Evolutionary conservation across 345 rosid genomes (phyloP).

Genomic region (Crucihimalaya himalaica): DNA sequence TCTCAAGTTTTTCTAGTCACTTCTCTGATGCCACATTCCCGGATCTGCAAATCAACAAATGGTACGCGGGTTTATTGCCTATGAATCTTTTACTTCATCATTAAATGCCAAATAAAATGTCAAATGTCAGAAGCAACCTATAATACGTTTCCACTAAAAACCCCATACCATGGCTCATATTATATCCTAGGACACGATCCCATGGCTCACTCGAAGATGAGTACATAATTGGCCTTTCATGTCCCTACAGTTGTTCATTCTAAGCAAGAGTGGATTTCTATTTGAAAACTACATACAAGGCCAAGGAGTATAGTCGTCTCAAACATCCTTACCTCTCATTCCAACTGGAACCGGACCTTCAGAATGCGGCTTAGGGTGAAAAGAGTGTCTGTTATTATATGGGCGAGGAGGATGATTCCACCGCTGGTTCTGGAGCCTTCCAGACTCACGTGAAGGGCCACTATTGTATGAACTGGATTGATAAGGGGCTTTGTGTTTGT

Average conservation of each 20-base stretch:
- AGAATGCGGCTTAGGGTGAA: conserved; percentile 61
- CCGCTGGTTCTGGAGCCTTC: conserved; percentile 60
- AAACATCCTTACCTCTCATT: conserved; percentile 48
- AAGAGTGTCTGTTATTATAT: conserved; percentile 59
- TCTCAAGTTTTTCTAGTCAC: conserved; percentile 13
- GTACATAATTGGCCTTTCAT: background rate
- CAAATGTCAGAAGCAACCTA: background rate
- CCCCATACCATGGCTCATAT: background rate
- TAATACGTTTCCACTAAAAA: background rate
- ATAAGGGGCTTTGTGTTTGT: conserved; percentile 52
- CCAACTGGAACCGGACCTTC: conserved; percentile 63
- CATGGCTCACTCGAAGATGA: background rate
- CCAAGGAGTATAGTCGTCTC: conserved; percentile 5
- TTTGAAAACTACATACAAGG: background rate
- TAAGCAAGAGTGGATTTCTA: background rate
- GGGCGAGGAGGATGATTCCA: conserved; percentile 69
- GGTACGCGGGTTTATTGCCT: background rate
- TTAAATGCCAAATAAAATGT: conserved; percentile 11
- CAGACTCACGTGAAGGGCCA: conserved; percentile 53
- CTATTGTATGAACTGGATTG: conserved; percentile 56
- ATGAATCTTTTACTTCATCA: background rate
- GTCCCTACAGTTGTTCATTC: background rate
- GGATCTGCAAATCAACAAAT: conserved; percentile 32
- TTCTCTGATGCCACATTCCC: conserved; percentile 38
- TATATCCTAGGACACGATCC: conserved; percentile 8